Evolutionary conservation across 164 flowering plant species (phyloP), one percentile per base, ranked within the genome.

Genomic region (Chloranthus sessilifolius): DNA sequence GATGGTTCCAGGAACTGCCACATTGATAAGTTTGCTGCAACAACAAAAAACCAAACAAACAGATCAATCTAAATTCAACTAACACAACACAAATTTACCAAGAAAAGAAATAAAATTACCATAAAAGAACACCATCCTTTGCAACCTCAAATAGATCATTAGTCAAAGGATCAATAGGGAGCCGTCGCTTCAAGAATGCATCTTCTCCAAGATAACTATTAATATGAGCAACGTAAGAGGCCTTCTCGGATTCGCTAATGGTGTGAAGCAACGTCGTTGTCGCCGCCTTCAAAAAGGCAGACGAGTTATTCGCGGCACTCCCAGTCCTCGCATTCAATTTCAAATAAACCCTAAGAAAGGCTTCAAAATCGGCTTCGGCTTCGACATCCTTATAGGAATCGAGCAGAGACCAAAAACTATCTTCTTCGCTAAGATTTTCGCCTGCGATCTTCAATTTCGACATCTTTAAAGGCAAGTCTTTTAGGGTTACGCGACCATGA

Each of bases 91-190:
- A 15, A 28, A 8, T 8, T 20, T 23, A 55, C n/a, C 52, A 31
- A 3, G 15, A 46, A 33, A 28, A 10, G 16, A 21, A 36, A 34
- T 16, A 48, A 41, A 29, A 34, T 56, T 52, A 89, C 97, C 95
- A 86, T 26, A 89, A 68, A 45, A 89, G 94, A 52, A 86, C 95
- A 25, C 97, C 97, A 65, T 83, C 94, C 63, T 89, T 86, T 20
- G 71, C 90, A 61, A 86, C 57, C 74, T 89, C 90, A 47, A 89
- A 89, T 31, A 89, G 77, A 66, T 83, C 94, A 64, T 82, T 79
- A 14, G 88, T 77, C 19, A 74, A 60, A 43, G 95, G 82, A 66
- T 86, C 77, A 39, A 89, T 55, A 3, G 97, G 97, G 44, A 89
- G 75, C 48, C 68, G 80, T 52, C 50, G 68, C 68, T 79, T 82